Conservation (phyloP, 306 rosid genomes). For the Lagenaria siceraria region DNA sequence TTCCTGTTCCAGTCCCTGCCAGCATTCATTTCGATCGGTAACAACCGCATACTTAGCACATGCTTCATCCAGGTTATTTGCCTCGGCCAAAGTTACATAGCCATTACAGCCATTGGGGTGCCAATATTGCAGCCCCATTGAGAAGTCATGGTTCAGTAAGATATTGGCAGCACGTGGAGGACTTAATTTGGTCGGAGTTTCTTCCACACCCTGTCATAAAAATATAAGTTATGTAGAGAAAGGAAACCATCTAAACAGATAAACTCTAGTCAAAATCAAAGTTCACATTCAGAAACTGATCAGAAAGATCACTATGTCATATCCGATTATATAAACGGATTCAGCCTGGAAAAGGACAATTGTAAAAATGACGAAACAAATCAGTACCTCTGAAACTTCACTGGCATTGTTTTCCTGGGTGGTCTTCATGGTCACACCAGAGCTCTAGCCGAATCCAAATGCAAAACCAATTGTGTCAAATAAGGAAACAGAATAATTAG, state of each 20-base stretch:
- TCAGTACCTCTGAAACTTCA: slow-evolving; percentile 27
- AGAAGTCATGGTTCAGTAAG: slow-evolving; percentile 67
- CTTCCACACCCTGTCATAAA: slow-evolving; percentile 32
- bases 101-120: slow-evolving; percentile 59
- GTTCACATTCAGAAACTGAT: neutral
- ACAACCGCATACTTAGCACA: slow-evolving; percentile 47
- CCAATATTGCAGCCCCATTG: slow-evolving; percentile 67
- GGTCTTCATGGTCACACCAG: slow-evolving; percentile 36
- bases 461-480: slow-evolving; percentile 8
- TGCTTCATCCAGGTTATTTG: slow-evolving; percentile 23
- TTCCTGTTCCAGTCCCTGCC: slow-evolving; percentile 97
- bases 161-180: slow-evolving; percentile 36
- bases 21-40: slow-evolving; percentile 52
- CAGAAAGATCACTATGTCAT: neutral
- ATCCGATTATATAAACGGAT: neutral
- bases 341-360: neutral
- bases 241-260: neutral
- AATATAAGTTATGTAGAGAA: neutral
- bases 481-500: neutral
- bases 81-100: slow-evolving; percentile 34
- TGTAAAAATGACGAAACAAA: slow-evolving; percentile 1
- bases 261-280: neutral
- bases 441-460: slow-evolving; percentile 27
- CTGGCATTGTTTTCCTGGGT: slow-evolving; percentile 14
- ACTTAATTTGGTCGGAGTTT: slow-evolving; percentile 19